Evolutionary conservation across 805 yeast genomes (phyloP).

Genomic region (Candida silvatica): DNA sequence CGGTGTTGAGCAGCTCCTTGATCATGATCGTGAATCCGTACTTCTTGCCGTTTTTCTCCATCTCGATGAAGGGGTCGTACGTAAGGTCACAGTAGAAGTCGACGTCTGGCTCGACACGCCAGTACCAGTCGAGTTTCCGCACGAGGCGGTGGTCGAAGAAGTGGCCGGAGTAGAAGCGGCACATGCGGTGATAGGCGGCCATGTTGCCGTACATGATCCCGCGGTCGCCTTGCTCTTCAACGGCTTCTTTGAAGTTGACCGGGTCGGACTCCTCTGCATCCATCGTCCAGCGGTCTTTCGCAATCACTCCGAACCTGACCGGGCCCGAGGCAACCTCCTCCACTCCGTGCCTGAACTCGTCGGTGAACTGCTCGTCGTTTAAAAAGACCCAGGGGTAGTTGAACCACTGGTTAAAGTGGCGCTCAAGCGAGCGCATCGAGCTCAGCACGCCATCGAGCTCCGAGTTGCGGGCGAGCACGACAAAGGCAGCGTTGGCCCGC

Average conservation of each 20-base stretch:
- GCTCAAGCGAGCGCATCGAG: constrained; percentile 68
- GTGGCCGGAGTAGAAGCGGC: constrained; percentile 81
- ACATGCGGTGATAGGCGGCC: constrained; percentile 88
- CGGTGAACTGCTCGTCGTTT: constrained; percentile 69
- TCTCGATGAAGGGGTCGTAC: constrained; percentile 82
- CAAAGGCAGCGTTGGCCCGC: constrained; percentile 76
- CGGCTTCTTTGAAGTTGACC: constrained; percentile 41
- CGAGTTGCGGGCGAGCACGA: constrained; percentile 72
- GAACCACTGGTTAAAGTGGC: constrained; percentile 90
- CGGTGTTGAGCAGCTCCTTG: constrained; percentile 71
- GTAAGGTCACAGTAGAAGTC: constrained; percentile 85
- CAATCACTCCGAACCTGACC: constrained; percentile 66
- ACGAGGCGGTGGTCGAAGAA: constrained; percentile 78
- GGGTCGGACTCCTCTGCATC: constrained; percentile 30
- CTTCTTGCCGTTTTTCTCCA: constrained; percentile 59
- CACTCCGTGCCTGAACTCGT: constrained; percentile 51
- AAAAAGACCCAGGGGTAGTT: constrained; percentile 88
- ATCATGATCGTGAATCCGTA: constrained; percentile 83
- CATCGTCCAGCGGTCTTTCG: constrained; percentile 61
- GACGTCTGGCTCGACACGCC: constrained; percentile 95
- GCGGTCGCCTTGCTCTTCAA: constrained; percentile 74
- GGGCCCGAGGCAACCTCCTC: constrained; percentile 43
- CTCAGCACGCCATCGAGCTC: constrained; percentile 72
- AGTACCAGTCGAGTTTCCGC: constrained; percentile 74
- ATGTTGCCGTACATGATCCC: constrained; percentile 76